These are phyloP conservation scores for Macadamia integrifolia DNA, from an alignment of 164 flowering plant species.

Conservation along the genomic window DNA sequence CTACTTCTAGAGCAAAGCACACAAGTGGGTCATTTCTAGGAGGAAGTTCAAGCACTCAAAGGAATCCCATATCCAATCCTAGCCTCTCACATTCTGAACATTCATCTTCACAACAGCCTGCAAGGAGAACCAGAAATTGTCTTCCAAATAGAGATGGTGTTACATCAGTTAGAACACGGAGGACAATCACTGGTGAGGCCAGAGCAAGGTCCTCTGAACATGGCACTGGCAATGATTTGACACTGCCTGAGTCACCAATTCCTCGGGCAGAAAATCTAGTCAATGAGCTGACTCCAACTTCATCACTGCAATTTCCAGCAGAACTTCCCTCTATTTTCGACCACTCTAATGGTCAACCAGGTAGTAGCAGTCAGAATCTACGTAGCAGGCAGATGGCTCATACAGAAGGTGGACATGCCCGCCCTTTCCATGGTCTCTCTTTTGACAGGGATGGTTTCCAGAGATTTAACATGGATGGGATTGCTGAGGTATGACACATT, in stretches of 20 bases:
- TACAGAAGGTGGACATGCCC: constrained; percentile 33
- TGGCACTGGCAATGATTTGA: constrained; percentile 23
- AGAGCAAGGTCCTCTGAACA: constrained; percentile 35
- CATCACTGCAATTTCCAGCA: constrained; percentile 23
- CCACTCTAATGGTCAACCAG: constrained; percentile 25
- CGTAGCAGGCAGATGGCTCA: constrained; percentile 25
- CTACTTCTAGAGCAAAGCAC: constrained; percentile 47
- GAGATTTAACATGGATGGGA: constrained; percentile 58
- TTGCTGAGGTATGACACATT: constrained; percentile 59
- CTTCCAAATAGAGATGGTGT: constrained; percentile 23
- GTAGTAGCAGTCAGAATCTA: constrained; percentile 31
- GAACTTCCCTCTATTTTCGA: constrained; percentile 22
- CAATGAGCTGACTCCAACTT: constrained; percentile 19
- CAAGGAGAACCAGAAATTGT: constrained; percentile 39
- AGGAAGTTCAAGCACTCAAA: constrained; percentile 19
- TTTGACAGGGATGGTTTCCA: constrained; percentile 37
- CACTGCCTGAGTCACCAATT: constrained; percentile 22
- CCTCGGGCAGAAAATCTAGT: constrained; percentile 23
- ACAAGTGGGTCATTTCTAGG: constrained; percentile 26
- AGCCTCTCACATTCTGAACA: constrained; percentile 32
- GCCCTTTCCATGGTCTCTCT: constrained; percentile 26
- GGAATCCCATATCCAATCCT: constrained; percentile 9
- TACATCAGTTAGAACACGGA: constrained; percentile 50
- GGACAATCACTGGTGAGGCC: constrained; percentile 28
- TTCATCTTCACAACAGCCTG: constrained; percentile 19